A percentile compares a stretch with the other conserved stretches of the same genome.
Conservation (phyloP, 2,329 filamentous ascomycete species). For the Fusarium phyllophilum region DNA sequence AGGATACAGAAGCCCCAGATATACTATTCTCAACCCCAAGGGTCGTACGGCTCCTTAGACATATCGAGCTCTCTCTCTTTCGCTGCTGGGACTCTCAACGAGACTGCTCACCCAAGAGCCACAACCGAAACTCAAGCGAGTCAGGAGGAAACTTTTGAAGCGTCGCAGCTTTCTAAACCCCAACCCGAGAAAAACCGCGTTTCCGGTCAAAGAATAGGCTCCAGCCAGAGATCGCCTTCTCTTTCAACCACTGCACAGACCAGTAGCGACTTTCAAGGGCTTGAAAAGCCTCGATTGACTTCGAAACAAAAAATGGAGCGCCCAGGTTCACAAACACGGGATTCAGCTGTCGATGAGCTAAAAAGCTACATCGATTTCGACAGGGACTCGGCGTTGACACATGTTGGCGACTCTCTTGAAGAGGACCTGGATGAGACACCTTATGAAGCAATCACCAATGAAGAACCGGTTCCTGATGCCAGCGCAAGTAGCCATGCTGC, state of each 20-base stretch:
- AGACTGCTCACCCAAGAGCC: not conserved
- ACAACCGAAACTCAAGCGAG: not conserved
- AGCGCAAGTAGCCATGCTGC: slow-evolving; percentile 10
- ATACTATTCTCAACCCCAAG: slow-evolving; percentile 38
- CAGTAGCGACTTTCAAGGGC: not conserved
- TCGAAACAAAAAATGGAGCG: slow-evolving; percentile 29
- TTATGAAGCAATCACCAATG: slow-evolving; percentile 2
- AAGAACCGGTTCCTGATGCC: not conserved
- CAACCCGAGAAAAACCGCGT: slow-evolving; percentile 18
- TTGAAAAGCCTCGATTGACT: not conserved
- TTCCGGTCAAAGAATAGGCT: slow-evolving; percentile 8
- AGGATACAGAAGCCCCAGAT: slow-evolving; percentile 2
- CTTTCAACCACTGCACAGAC: not conserved
- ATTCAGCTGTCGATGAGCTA: slow-evolving; percentile 39
- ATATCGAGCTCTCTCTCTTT: slow-evolving; percentile 3
- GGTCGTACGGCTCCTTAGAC: not conserved
- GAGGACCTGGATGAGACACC: slow-evolving; percentile 8
- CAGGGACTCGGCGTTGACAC: slow-evolving; percentile 23
- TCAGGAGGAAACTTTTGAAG: not conserved
- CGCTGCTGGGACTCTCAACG: not conserved
- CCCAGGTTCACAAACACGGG: slow-evolving; percentile 17
- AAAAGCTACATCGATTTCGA: slow-evolving; percentile 40
- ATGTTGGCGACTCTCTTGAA: slow-evolving; percentile 10
- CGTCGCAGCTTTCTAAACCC: slow-evolving; percentile 24
- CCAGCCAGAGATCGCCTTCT: not conserved